phyloP scores from a whole-genome alignment of 2,329 filamentous ascomycete genomes.

The Neofusicoccum ribis region DNA sequence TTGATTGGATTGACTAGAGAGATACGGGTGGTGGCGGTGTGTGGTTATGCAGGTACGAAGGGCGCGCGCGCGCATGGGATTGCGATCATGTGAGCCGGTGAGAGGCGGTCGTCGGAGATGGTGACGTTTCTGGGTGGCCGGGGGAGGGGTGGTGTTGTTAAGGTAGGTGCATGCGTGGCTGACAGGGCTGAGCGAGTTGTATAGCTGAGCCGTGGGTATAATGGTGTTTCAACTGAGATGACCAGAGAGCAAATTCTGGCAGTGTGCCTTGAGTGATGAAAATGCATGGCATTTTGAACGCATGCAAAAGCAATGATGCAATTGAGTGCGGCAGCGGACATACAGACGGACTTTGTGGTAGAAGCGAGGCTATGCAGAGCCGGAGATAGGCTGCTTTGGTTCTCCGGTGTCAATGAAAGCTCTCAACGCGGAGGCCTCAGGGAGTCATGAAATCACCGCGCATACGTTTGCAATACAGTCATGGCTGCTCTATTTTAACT shows the following conservation, averaged over 20 bases:
- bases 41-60: no score
- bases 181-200: slow-evolving; percentile 5
- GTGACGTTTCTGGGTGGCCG: neutral
- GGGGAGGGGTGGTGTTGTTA: no score
- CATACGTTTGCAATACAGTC: neutral
- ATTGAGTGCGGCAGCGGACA: neutral
- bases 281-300: neutral
- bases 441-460: neutral
- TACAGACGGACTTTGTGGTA: neutral
- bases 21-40: no score
- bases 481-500: neutral
- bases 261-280: neutral
- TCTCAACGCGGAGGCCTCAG: neutral
- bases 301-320: neutral
- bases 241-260: neutral
- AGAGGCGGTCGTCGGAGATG: neutral
- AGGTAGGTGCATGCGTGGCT: no score
- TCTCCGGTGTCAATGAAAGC: neutral
- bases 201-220: slow-evolving; percentile 6
- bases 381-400: neutral
- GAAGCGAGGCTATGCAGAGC: neutral
- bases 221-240: neutral
- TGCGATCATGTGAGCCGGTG: no score
- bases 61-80: no score
- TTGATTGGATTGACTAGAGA: no score